These are phyloP conservation scores for Avena sativa DNA, from an alignment of 176 grass and related monocot species.

Conservation along the genomic window DNA sequence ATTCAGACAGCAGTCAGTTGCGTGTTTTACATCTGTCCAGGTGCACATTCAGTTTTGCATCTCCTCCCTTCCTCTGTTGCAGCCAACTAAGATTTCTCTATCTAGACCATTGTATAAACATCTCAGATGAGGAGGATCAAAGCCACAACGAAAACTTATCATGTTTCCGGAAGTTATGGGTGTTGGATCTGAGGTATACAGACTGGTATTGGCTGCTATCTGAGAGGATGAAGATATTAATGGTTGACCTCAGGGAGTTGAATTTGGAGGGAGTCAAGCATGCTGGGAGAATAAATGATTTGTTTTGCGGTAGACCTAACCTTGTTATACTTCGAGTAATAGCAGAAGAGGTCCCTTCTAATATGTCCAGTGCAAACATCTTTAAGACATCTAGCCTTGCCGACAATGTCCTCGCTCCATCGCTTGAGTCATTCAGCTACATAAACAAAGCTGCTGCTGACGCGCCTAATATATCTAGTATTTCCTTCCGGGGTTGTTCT, in stretches of 20 bases:
- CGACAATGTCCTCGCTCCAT: neutral
- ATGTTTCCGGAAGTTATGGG: slow-evolving; percentile 8
- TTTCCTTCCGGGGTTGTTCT: slow-evolving; percentile 10
- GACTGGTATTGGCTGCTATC: neutral
- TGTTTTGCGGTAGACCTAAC: neutral
- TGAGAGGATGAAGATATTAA: neutral
- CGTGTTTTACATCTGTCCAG: neutral
- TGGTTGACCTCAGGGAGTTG: slow-evolving; percentile 23
- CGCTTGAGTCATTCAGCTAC: slow-evolving; percentile 16
- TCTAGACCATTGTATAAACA: neutral
- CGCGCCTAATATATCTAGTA: neutral
- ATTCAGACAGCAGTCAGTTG: neutral
- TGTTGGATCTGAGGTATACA: neutral
- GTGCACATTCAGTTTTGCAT: slow-evolving; percentile 19
- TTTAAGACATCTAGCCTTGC: neutral
- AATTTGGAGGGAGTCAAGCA: neutral
- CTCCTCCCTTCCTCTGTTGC: slow-evolving; percentile 23
- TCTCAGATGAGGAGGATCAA: neutral
- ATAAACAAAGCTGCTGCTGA: neutral
- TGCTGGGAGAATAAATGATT: neutral
- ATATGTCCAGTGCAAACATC: neutral
- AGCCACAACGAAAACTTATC: neutral
- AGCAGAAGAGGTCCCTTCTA: neutral
- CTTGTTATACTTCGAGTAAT: slow-evolving; percentile 23
- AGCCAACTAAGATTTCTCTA: slow-evolving; percentile 26